phyloP scores from a whole-genome alignment of 345 rosid species.

The Salix caprea region DNA sequence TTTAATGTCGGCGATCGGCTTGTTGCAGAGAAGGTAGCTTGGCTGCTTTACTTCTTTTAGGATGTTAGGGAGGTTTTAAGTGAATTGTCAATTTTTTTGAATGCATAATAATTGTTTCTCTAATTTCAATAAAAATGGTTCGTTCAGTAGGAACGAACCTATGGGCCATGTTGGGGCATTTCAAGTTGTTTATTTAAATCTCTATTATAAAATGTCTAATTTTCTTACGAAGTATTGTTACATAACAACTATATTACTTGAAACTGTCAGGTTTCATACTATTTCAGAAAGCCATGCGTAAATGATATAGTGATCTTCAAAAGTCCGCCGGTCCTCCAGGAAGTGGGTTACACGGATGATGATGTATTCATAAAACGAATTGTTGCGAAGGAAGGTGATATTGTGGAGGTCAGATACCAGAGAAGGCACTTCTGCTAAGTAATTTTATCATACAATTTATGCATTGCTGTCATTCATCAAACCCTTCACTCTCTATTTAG shows the following conservation, averaged over 20 bases:
- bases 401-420: constrained; percentile 64
- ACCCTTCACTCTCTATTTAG: not conserved
- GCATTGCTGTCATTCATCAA: not conserved
- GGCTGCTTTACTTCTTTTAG: not conserved
- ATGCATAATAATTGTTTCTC: not conserved
- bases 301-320: constrained; percentile 90
- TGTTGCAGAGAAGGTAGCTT: constrained; percentile 82
- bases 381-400: constrained; percentile 88
- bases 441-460: not conserved
- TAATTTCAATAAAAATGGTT: not conserved
- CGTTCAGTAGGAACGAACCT: too few relatives aligned
- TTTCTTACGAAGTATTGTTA: not conserved
- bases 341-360: constrained; percentile 84
- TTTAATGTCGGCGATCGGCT: constrained; percentile 93
- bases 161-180: not conserved
- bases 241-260: not conserved
- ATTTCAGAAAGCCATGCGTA: constrained; percentile 90
- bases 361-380: constrained; percentile 93
- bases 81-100: not conserved
- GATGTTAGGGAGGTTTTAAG: not conserved
- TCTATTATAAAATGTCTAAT: not conserved
- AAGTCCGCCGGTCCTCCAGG: constrained; percentile 92
- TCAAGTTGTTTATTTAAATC: not conserved
- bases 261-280: constrained; percentile 64
- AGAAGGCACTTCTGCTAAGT: not conserved